phyloP scores from a whole-genome alignment of 441 rosid genomes.

The Populus hybrid region DNA sequence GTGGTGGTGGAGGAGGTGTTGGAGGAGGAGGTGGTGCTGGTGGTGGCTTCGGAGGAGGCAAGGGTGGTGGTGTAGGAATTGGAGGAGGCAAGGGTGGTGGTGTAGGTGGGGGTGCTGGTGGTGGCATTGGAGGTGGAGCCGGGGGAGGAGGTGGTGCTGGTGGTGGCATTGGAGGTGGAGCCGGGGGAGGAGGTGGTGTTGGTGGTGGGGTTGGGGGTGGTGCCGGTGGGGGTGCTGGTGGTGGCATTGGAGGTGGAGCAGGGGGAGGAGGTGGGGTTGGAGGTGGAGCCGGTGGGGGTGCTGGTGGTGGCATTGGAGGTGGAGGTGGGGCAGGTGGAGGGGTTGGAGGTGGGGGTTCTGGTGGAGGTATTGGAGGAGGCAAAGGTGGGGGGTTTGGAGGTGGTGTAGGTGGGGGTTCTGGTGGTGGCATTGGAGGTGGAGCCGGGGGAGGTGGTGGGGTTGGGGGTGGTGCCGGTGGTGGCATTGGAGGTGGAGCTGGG shows the following conservation, averaged over 20 bases:
- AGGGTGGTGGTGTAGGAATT: too few species aligned
- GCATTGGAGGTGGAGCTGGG: constrained; percentile 22
- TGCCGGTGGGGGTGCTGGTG: neutral
- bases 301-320: neutral
- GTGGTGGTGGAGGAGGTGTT: constrained; percentile 17
- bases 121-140: neutral
- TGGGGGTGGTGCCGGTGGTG: constrained; percentile 5
- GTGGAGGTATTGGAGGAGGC: neutral
- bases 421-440: neutral
- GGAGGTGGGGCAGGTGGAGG: neutral
- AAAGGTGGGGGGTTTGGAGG: neutral
- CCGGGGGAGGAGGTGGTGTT: neutral
- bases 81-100: too few species aligned
- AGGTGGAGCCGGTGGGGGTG: constrained; percentile 3
- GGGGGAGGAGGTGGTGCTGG: constrained; percentile 14
- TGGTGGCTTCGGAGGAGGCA: constrained; percentile 2
- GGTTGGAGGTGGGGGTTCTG: neutral
- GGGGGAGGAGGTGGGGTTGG: constrained; percentile 3
- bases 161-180: constrained; percentile 5
- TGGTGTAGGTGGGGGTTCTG: neutral
- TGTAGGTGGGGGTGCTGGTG: too few species aligned
- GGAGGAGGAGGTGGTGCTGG: neutral
- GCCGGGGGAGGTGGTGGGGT: neutral
- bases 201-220: neutral
- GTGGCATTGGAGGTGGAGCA: constrained; percentile 2